phyloP scores from a whole-genome alignment of 345 rosid genomes.

The Moricandia arvensis region DNA sequence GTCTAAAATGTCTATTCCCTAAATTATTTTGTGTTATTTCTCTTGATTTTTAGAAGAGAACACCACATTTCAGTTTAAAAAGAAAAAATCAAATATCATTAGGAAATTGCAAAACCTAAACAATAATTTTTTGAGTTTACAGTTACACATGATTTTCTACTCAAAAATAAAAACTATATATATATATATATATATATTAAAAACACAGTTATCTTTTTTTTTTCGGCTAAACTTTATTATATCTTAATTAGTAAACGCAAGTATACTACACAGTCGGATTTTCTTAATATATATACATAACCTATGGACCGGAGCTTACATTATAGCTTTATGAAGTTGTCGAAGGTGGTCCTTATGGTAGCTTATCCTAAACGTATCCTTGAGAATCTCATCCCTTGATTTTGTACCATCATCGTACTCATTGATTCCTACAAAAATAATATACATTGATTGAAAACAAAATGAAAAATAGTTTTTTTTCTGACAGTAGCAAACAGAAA shows the following conservation, averaged over 20 bases:
- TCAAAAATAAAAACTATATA: neutral
- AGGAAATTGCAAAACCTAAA: neutral
- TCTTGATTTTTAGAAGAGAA: neutral
- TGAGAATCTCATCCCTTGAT: conserved; percentile 25
- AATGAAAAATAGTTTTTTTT: neutral
- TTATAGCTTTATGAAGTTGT: conserved; percentile 36
- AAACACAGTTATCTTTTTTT: no score
- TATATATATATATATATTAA: neutral
- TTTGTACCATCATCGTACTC: conserved; percentile 25
- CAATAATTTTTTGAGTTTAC: neutral
- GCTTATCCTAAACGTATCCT: conserved; percentile 26
- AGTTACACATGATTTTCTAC: neutral
- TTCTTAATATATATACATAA: neutral
- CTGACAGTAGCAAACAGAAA: neutral
- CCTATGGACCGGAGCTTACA: conserved; percentile 20
- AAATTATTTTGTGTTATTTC: neutral
- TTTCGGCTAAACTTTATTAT: no score
- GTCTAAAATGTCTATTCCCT: neutral
- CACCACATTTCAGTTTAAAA: no score
- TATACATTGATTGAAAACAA: neutral
- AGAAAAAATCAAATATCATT: no score
- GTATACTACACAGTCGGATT: no score
- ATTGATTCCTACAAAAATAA: neutral
- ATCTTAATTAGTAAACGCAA: neutral
- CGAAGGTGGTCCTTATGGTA: conserved; percentile 26